Evolutionary conservation across 768 basidiomycete species (phyloP).

Genomic region (Erythrobasidium yunnanense): DNA sequence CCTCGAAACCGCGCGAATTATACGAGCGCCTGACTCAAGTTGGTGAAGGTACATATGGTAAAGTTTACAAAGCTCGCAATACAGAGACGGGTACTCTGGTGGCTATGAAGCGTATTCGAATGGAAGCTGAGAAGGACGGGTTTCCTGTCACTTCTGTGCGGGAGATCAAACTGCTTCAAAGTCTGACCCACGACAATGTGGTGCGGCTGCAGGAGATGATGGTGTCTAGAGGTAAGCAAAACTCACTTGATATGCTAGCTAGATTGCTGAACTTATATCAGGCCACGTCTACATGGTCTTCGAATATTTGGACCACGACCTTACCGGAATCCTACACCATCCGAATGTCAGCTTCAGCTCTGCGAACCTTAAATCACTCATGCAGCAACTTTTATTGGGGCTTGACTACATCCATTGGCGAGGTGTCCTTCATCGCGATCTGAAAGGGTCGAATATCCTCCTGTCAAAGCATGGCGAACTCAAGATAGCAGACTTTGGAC

Average conservation of each 20-base stretch:
- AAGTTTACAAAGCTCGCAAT: conserved; percentile 91
- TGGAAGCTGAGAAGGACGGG: conserved; percentile 94
- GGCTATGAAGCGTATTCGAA: conserved; percentile 88
- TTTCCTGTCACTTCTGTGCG: conserved; percentile 99
- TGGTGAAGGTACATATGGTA: conserved; percentile 96
- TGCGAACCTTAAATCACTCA: conserved; percentile 88
- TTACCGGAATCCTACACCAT: conserved; percentile 87
- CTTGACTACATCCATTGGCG: conserved; percentile 90
- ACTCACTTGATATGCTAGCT: no score
- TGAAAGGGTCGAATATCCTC: conserved; percentile 97
- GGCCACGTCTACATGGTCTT: conserved; percentile 98
- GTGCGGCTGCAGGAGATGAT: conserved; percentile 93
- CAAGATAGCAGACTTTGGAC: conserved; percentile 92
- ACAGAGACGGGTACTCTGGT: conserved; percentile 63
- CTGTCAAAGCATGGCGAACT: conserved; percentile 82
- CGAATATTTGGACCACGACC: conserved; percentile 97
- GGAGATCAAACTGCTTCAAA: conserved; percentile 94
- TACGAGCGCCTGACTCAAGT: conserved; percentile 87
- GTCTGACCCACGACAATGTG: conserved; percentile 76
- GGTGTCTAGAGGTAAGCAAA: conserved; percentile 96
- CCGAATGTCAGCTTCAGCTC: conserved; percentile 70
- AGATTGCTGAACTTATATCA: conserved; percentile 47
- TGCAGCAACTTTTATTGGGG: conserved; percentile 87
- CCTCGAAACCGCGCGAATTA: conserved; percentile 40
- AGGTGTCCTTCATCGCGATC: conserved; percentile 92